A percentile compares a stretch with the other conserved stretches of the same genome.
Conservation (phyloP, 1,139 yeast genomes). For the Spathaspora sp. region DNA sequence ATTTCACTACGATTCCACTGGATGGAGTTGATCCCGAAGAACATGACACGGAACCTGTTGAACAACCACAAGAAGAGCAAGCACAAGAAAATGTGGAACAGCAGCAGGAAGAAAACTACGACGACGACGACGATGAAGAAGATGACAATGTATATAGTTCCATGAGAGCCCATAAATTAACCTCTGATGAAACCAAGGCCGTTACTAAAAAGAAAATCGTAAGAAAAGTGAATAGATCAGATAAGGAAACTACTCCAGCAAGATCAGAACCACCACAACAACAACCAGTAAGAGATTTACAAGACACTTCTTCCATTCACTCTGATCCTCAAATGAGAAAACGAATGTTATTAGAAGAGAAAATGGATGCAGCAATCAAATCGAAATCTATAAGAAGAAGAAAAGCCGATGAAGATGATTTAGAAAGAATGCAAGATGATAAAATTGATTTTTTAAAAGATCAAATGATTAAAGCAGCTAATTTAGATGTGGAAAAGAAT, state of each 20-base stretch:
- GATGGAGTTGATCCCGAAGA: slow-evolving; percentile 11
- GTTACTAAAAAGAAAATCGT: slow-evolving; percentile 43
- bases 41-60: slow-evolving; percentile 7
- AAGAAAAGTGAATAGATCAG: slow-evolving; percentile 23
- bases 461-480: slow-evolving; percentile 92
- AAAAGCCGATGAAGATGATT: slow-evolving; percentile 82
- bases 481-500: slow-evolving; percentile 83
- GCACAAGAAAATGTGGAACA: slow-evolving; percentile 9
- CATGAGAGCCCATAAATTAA: slow-evolving; percentile 30
- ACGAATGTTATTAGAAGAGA: slow-evolving; percentile 78
- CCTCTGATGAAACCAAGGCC: slow-evolving; percentile 16
- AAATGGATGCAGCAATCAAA: slow-evolving; percentile 74
- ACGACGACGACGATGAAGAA: slow-evolving; percentile 22
- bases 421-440: slow-evolving; percentile 95
- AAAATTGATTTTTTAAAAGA: slow-evolving; percentile 77
- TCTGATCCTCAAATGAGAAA: slow-evolving; percentile 49
- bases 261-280: not conserved
- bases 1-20: slow-evolving; percentile 13
- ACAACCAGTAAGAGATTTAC: slow-evolving; percentile 6
- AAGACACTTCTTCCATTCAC: slow-evolving; percentile 10
- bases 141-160: slow-evolving; percentile 31
- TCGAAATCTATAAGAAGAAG: slow-evolving; percentile 58
- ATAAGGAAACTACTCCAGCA: not conserved
- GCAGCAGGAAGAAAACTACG: slow-evolving; percentile 13
- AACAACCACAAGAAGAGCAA: slow-evolving; percentile 7